Evolutionary conservation across 306 rosid genomes (phyloP).

Genomic region (Rosa lucieae): DNA sequence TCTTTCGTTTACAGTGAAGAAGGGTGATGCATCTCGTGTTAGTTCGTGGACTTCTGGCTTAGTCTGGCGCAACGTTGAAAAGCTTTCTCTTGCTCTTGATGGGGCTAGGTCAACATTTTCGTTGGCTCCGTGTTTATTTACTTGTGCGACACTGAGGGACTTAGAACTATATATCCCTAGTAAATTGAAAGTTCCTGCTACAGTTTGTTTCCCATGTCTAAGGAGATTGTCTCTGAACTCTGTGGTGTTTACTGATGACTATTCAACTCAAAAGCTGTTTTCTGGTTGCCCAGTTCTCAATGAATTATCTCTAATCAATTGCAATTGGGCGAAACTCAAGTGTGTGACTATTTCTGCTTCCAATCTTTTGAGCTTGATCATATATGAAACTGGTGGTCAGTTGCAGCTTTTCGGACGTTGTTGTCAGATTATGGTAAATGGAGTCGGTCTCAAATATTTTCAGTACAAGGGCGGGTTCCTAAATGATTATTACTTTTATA

Average conservation of each 20-base stretch:
- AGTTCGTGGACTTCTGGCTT: background rate
- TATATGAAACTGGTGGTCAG: background rate
- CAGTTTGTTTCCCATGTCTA: background rate
- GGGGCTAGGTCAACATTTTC: background rate
- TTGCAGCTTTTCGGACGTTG: background rate
- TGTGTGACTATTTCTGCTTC: background rate
- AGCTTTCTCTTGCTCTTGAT: background rate
- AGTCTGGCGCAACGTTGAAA: background rate
- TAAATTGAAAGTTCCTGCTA: background rate
- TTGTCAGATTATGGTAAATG: background rate
- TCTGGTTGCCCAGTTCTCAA: background rate
- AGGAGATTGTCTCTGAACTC: background rate
- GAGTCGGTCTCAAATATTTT: background rate
- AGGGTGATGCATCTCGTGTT: background rate
- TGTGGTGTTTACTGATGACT: slow-evolving; percentile 8
- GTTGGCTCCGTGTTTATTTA: background rate
- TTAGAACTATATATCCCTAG: background rate
- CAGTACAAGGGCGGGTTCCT: background rate
- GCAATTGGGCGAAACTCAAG: background rate
- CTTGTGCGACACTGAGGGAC: background rate
- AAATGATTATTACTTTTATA: background rate
- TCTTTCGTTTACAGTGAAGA: background rate
- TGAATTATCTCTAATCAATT: background rate
- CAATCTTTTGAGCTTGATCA: background rate
- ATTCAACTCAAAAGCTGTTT: slow-evolving; percentile 1